phyloP scores from a whole-genome alignment of 106 monocot genomes.

The Dactylorhiza incarnata region DNA sequence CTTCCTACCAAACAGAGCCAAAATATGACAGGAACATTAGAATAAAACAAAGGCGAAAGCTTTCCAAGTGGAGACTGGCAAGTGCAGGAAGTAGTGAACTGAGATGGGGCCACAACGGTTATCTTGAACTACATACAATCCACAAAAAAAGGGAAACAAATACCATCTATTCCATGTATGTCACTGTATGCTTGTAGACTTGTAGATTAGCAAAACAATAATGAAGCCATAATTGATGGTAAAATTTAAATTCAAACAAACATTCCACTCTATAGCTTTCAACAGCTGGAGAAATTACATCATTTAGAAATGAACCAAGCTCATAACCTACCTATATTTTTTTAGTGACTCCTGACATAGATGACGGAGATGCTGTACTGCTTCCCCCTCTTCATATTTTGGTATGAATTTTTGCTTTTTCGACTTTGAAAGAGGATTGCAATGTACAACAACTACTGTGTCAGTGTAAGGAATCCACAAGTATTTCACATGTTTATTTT shows the following conservation, averaged over 20 bases:
- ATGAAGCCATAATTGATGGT: not conserved
- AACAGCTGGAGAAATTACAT: not conserved
- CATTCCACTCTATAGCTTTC: not conserved
- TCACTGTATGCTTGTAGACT: not conserved
- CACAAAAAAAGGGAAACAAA: not conserved
- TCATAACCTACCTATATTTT: conserved; percentile 52
- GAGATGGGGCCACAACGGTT: not conserved
- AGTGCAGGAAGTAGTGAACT: not conserved
- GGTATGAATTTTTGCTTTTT: conserved; percentile 45
- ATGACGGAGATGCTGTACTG: conserved; percentile 62
- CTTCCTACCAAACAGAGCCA: too few species aligned
- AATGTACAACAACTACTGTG: conserved; percentile 68
- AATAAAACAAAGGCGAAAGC: not conserved
- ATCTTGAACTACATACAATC: too few species aligned
- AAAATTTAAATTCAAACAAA: not conserved
- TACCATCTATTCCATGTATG: not conserved
- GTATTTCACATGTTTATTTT: conserved; percentile 95
- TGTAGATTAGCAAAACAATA: not conserved
- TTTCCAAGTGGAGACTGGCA: not conserved
- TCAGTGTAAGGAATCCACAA: conserved; percentile 96
- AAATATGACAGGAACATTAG: not conserved
- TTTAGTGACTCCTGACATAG: conserved; percentile 60
- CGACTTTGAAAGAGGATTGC: conserved; percentile 89
- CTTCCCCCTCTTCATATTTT: conserved; percentile 78
- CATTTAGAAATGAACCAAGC: not conserved